Evolutionary conservation across 805 yeast species (phyloP), one percentile per base, ranked within the genome.

Genomic region (Candida sithepensis): DNA sequence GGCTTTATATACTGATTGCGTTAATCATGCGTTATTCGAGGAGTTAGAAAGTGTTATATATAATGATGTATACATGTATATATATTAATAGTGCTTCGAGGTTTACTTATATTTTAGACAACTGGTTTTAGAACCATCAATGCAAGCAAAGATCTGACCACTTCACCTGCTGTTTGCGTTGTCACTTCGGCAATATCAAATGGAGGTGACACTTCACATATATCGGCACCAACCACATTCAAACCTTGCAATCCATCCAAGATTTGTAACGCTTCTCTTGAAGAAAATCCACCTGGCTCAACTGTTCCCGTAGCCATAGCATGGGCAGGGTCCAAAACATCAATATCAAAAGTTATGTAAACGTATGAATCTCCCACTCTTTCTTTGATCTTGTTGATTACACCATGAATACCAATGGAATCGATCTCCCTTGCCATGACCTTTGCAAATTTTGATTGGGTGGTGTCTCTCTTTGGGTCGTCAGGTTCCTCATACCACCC

Each of bases 271-370:
- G 84, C 66, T 60, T 84, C 90, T 41, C 90, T 69, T 1, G 82
- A 69, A 10, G 81, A 71, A 73, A 84, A 78, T 5, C 89, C 90
- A 16, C 91, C 91, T 2, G 76, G 78, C 60, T 85, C 91, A 54
- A 84, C 79, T 3, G 91, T 84, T n/a, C 91, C 91, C 0, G 91
- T 85, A 0, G 85, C 90, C 16, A 53, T 53, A 12, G 89, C 88
- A 1, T 88, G 88, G 4, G 85, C 80, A 1, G 90, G 89, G 59
- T 85, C 90, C 48, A 85, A 66, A 6, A 80, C 84, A 59, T 82
- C 87, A 42, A 79, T 78, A 59, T 73, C 78, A 39, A 73, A 69
- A 2, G 74, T 61, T 16, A 73, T 66, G 55, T 73, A 73, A 8
- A 72, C 75, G 0, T 76, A 77, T n/a, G 58, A 51, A 37, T 50